Conservation (phyloP, 2,329 filamentous ascomycete species). For the Fusarium abutilonis region DNA sequence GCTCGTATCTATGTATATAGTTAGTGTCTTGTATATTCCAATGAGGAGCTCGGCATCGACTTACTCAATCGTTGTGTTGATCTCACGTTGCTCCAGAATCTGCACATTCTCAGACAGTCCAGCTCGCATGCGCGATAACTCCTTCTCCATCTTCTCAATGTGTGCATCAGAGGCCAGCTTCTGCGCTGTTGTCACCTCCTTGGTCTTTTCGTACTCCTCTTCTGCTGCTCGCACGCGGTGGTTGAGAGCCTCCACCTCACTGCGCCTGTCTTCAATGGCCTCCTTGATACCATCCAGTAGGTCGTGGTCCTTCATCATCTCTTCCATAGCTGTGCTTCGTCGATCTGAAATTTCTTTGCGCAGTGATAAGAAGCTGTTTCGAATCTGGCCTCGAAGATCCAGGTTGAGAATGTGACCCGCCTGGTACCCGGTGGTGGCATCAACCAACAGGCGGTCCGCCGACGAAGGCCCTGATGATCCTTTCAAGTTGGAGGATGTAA, state of each 20-base stretch:
- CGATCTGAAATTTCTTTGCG: slow-evolving; percentile 94
- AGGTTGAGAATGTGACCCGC: slow-evolving; percentile 88
- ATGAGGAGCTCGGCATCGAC: slow-evolving; percentile 48
- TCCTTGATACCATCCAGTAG: slow-evolving; percentile 94
- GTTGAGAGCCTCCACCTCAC: slow-evolving; percentile 90
- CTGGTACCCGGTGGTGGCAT: slow-evolving; percentile 86
- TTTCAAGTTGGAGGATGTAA: slow-evolving; percentile 70
- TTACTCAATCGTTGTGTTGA: slow-evolving; percentile 95
- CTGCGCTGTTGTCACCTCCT: slow-evolving; percentile 85
- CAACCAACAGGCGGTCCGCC: slow-evolving; percentile 82
- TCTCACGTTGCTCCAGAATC: slow-evolving; percentile 91
- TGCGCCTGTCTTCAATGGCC: slow-evolving; percentile 93
- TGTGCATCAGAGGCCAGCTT: slow-evolving; percentile 90
- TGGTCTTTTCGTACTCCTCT: slow-evolving; percentile 93
- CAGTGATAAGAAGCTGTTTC: slow-evolving; percentile 78
- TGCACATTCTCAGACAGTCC: slow-evolving; percentile 87
- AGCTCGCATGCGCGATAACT: slow-evolving; percentile 90
- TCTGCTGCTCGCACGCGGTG: slow-evolving; percentile 88
- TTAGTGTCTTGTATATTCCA: slow-evolving; percentile 18
- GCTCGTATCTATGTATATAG: slow-evolving; percentile 75
- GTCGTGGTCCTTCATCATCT: slow-evolving; percentile 94
- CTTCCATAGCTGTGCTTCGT: slow-evolving; percentile 81
- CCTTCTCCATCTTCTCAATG: slow-evolving; percentile 99
- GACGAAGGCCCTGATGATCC: slow-evolving; percentile 53
- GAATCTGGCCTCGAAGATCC: slow-evolving; percentile 84